Conservation (phyloP, 2,329 filamentous ascomycete genomes). For the Xylariaceae sp. region DNA sequence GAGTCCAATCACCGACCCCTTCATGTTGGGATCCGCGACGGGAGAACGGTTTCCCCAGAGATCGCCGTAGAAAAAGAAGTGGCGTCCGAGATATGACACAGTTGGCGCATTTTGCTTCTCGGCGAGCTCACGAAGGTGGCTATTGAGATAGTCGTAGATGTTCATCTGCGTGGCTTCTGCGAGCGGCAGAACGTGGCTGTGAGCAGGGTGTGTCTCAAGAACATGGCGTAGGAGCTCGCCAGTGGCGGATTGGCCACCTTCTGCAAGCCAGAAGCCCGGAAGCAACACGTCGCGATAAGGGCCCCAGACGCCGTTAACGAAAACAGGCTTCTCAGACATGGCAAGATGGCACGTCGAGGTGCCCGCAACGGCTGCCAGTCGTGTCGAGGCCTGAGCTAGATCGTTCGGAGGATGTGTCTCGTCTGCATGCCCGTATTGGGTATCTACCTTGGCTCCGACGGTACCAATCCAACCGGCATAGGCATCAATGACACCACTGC, state of each 20-base stretch:
- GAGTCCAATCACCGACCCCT: constrained; percentile 81
- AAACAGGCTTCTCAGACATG: constrained; percentile 90
- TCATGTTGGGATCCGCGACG: constrained; percentile 90
- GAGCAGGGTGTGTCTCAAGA: constrained; percentile 90
- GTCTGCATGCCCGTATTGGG: constrained; percentile 66
- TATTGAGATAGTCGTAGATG: constrained; percentile 94
- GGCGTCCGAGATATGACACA: constrained; percentile 81
- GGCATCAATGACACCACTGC: constrained; percentile 95
- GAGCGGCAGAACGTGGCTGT: constrained; percentile 73
- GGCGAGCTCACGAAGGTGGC: constrained; percentile 75
- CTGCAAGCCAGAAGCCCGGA: constrained; percentile 92
- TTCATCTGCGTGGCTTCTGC: constrained; percentile 81
- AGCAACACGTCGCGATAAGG: constrained; percentile 93
- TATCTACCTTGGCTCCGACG: constrained; percentile 90
- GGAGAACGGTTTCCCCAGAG: constrained; percentile 96
- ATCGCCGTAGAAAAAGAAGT: constrained; percentile 98
- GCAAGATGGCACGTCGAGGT: constrained; percentile 97
- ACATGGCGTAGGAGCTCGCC: constrained; percentile 93
- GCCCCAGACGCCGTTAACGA: constrained; percentile 94
- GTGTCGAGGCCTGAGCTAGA: constrained; percentile 86
- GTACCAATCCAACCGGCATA: constrained; percentile 99
- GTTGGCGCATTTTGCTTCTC: constrained; percentile 68
- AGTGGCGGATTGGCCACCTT: constrained; percentile 94
- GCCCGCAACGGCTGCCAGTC: constrained; percentile 89
- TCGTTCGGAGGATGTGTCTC: constrained; percentile 72